These are phyloP conservation scores for Sordariomycetes sp. DNA, from an alignment of 2,329 filamentous ascomycete species.

Conservation along the genomic window DNA sequence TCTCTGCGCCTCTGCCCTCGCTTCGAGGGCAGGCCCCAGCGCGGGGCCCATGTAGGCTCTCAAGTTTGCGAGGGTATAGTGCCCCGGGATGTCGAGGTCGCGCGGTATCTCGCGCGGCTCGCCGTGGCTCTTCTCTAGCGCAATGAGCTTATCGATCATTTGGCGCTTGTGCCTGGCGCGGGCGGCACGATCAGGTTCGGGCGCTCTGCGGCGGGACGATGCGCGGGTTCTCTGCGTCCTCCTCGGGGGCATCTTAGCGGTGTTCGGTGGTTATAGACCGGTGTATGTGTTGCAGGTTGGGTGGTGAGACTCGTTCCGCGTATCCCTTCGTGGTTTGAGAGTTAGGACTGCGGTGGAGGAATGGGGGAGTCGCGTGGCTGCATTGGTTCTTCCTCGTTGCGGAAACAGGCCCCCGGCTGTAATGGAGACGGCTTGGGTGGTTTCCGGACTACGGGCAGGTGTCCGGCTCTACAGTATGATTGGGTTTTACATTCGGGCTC, in stretches of 20 bases:
- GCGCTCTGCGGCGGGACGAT: neutral
- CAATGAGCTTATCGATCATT: neutral
- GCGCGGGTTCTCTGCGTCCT: neutral
- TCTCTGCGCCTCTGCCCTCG: neutral
- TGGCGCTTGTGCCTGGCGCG: neutral
- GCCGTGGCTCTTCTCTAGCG: neutral
- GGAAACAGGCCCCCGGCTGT: no score
- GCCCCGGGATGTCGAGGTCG: neutral
- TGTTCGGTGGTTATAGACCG: neutral
- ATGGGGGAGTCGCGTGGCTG: no score
- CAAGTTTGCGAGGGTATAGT: neutral
- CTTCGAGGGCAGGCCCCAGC: neutral
- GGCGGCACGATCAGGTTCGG: neutral
- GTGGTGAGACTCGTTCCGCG: neutral
- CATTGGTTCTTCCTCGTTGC: no score
- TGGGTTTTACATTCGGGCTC: no score
- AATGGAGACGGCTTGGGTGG: no score
- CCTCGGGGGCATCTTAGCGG: neutral
- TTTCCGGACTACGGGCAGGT: no score
- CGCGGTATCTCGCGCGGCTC: neutral
- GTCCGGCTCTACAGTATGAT: no score
- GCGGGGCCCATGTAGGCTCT: neutral
- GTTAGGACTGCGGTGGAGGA: no score
- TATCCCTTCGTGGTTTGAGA: neutral
- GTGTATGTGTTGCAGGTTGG: no score